Conservation (phyloP, 2,329 filamentous ascomycete genomes). For the Fusarium sp. region DNA sequence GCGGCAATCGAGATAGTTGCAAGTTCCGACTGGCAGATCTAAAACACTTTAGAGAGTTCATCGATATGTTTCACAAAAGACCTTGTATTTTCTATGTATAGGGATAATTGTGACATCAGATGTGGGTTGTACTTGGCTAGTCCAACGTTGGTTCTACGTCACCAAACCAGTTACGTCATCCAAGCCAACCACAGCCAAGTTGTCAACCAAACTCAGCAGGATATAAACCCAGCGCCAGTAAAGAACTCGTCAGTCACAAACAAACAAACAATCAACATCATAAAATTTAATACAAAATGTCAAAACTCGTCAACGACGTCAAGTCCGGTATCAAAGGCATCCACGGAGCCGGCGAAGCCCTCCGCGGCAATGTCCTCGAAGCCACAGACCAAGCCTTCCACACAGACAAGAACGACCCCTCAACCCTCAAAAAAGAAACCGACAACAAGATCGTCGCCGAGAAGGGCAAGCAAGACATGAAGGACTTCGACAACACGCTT, state of each 20-base stretch:
- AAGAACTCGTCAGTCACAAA: background rate
- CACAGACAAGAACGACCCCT: slow-evolving; percentile 26
- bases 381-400: slow-evolving; percentile 40
- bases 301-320: slow-evolving; percentile 39
- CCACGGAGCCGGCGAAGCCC: slow-evolving; percentile 39
- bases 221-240: slow-evolving; percentile 1
- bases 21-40: too few relatives aligned
- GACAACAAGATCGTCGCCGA: slow-evolving; percentile 27
- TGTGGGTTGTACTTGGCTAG: background rate
- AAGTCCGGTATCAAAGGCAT: slow-evolving; percentile 42
- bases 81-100: too few relatives aligned
- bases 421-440: background rate
- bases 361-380: slow-evolving; percentile 34
- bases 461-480: slow-evolving; percentile 38
- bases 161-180: background rate
- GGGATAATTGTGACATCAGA: background rate
- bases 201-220: background rate
- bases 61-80: too few relatives aligned
- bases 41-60: too few relatives aligned
- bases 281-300: slow-evolving; percentile 10
- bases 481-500: slow-evolving; percentile 30
- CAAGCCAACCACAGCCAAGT: background rate
- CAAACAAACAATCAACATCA: background rate
- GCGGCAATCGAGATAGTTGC: too few relatives aligned
- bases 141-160: background rate